These are phyloP conservation scores for Conoideocrella luteorostrata DNA, from an alignment of 2,329 filamentous ascomycete species.

Conservation along the genomic window DNA sequence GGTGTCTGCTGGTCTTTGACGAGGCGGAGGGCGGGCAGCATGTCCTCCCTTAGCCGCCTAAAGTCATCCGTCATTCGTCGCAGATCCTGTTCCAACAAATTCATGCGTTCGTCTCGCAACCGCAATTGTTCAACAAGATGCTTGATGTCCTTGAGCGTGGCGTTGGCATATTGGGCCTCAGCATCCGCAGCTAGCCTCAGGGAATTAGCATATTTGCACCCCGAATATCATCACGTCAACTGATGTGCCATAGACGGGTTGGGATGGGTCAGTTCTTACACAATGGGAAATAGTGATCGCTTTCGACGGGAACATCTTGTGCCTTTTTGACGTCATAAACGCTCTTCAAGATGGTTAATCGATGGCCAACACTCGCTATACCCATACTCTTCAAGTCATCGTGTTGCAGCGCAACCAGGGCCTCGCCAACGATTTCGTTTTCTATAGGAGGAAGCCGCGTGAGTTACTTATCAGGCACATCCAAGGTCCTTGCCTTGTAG, in stretches of 20 bases:
- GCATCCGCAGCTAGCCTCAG: slow-evolving; percentile 70
- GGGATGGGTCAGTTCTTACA: slow-evolving; percentile 63
- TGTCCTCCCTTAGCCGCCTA: slow-evolving; percentile 79
- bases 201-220: slow-evolving; percentile 11
- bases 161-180: slow-evolving; percentile 75
- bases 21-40: slow-evolving; percentile 82
- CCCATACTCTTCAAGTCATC: slow-evolving; percentile 95
- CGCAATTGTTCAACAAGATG: slow-evolving; percentile 85
- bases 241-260: neutral
- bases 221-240: neutral
- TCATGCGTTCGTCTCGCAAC: slow-evolving; percentile 84
- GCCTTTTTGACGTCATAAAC: slow-evolving; percentile 96
- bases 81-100: slow-evolving; percentile 74
- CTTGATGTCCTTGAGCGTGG: slow-evolving; percentile 88
- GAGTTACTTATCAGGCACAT: no score
- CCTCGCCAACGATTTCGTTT: slow-evolving; percentile 91
- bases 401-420: slow-evolving; percentile 79
- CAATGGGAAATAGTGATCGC: slow-evolving; percentile 86
- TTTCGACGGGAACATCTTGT: slow-evolving; percentile 84
- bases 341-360: slow-evolving; percentile 88
- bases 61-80: slow-evolving; percentile 83
- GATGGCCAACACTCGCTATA: slow-evolving; percentile 85
- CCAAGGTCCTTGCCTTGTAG: no score
- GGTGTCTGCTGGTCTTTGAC: slow-evolving; percentile 90
- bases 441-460: no score